Evolutionary conservation across 73 alveolate species (phyloP).

Genomic region (Paramecium biaurelia): DNA sequence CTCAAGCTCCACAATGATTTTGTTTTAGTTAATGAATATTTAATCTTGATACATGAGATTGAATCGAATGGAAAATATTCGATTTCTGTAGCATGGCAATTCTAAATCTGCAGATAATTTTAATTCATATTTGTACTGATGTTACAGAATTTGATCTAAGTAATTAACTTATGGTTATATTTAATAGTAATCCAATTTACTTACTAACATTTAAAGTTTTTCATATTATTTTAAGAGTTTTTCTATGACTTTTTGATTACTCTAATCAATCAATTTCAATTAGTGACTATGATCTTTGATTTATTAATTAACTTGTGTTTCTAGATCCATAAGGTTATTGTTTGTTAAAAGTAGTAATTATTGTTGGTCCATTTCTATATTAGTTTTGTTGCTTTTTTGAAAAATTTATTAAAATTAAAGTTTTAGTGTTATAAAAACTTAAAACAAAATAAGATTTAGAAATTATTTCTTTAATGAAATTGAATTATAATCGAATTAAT

Average conservation of each 20-base stretch:
- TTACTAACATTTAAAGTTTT: background rate
- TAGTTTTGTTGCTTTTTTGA: background rate
- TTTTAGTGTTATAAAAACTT: background rate
- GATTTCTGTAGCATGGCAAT: slow-evolving; percentile 8
- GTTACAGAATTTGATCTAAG: background rate
- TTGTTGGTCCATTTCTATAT: background rate
- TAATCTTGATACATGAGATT: background rate
- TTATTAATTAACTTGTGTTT: background rate
- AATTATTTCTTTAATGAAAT: background rate
- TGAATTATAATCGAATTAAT: background rate
- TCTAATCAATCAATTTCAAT: background rate
- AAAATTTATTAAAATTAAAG: background rate
- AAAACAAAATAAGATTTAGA: background rate
- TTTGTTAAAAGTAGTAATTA: background rate
- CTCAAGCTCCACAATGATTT: slow-evolving; percentile 8
- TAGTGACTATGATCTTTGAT: background rate
- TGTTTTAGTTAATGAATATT: background rate
- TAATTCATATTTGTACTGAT: background rate
- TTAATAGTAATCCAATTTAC: background rate
- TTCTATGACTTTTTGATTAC: background rate
- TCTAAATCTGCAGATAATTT: background rate
- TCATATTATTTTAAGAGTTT: background rate
- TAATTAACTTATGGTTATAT: background rate
- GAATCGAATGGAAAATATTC: slow-evolving; percentile 11
- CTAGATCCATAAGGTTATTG: background rate